Evolutionary conservation across 345 rosid species (phyloP).

Genomic region (Leavenworthia alabamica): DNA sequence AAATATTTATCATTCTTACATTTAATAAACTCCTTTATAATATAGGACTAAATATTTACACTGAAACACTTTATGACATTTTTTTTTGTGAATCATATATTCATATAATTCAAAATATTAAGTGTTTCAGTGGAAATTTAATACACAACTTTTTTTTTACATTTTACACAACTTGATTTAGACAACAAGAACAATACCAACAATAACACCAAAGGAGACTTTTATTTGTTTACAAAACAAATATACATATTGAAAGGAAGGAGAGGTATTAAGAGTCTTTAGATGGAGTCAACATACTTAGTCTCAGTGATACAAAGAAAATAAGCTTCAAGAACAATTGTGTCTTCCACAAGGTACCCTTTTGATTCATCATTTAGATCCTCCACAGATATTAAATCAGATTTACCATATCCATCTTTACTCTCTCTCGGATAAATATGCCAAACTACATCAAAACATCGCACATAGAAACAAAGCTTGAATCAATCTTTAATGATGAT

Average conservation of each 20-base stretch:
- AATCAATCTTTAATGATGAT: too few species aligned
- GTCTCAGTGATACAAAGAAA: background rate
- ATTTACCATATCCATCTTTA: background rate
- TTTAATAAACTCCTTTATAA: too few species aligned
- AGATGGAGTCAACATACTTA: background rate
- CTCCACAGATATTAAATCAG: background rate
- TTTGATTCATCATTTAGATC: constrained; percentile 14
- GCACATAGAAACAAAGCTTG: background rate
- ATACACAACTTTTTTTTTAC: too few species aligned
- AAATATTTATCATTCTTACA: too few species aligned
- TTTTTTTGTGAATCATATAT: too few species aligned
- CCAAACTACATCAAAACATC: background rate
- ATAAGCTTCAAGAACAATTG: background rate
- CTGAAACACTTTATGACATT: too few species aligned
- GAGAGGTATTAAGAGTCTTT: background rate
- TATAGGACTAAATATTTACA: too few species aligned
- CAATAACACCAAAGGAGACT: background rate
- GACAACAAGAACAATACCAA: too few species aligned
- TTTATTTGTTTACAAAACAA: background rate
- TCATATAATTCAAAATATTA: too few species aligned
- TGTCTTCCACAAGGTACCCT: constrained; percentile 1
- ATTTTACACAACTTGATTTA: too few species aligned
- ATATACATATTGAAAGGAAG: background rate
- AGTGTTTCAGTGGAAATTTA: too few species aligned
- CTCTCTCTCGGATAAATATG: background rate